Conservation (phyloP, 805 yeast species). For the Dipodascopsis tothii region DNA sequence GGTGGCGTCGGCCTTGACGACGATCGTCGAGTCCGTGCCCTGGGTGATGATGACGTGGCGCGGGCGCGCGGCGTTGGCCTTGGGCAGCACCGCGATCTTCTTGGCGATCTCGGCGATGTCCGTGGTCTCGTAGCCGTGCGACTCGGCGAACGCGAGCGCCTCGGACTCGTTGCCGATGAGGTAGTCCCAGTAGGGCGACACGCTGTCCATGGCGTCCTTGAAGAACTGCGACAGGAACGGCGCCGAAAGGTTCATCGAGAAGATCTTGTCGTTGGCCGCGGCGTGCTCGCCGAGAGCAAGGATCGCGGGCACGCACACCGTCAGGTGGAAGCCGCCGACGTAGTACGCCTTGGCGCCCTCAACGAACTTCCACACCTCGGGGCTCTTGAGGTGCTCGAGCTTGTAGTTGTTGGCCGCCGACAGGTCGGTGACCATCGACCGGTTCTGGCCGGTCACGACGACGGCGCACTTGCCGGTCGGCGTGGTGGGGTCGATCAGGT, state of each 20-base stretch:
- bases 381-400: slow-evolving; percentile 74
- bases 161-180: slow-evolving; percentile 95
- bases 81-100: slow-evolving; percentile 69
- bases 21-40: slow-evolving; percentile 84
- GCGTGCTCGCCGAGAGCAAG: slow-evolving; percentile 86
- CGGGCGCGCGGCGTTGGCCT: slow-evolving; percentile 55
- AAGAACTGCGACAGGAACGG: slow-evolving; percentile 95
- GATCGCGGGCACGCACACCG: slow-evolving; percentile 95
- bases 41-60: slow-evolving; percentile 93
- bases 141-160: slow-evolving; percentile 87
- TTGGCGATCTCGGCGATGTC: slow-evolving; percentile 75
- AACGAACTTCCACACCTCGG: slow-evolving; percentile 83
- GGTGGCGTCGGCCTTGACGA: slow-evolving; percentile 33
- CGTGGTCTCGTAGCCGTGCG: slow-evolving; percentile 57
- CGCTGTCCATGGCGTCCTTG: slow-evolving; percentile 77
- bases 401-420: slow-evolving; percentile 98
- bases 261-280: slow-evolving; percentile 61
- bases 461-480: slow-evolving; percentile 99
- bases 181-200: slow-evolving; percentile 80
- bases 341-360: slow-evolving; percentile 75
- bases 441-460: slow-evolving; percentile 73
- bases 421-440: slow-evolving; percentile 91
- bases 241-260: slow-evolving; percentile 83
- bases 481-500: slow-evolving; percentile 57
- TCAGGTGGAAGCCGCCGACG: slow-evolving; percentile 98